Percentiles rank a stretch among this genome's conserved stretches.
Evolutionary conservation across 768 basidiomycete species (phyloP).

Genomic region (Russula abietina): DNA sequence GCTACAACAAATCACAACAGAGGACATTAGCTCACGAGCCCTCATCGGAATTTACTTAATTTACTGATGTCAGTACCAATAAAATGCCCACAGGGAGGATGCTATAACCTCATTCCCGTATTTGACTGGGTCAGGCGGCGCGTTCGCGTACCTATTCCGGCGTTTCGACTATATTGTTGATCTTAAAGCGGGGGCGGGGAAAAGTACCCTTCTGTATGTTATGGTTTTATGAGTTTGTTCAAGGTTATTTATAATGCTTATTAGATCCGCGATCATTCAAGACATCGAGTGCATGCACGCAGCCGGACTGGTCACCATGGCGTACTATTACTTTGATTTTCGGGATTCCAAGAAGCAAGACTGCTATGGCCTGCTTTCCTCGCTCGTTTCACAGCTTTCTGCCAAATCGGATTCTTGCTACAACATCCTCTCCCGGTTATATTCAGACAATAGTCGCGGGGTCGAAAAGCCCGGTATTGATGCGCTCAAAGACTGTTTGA

Average conservation of each 20-base stretch:
- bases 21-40: too few relatives aligned
- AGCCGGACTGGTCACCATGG: slow-evolving; percentile 2
- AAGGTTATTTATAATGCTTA: background rate
- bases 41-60: too few relatives aligned
- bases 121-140: slow-evolving; percentile 98
- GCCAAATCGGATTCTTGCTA: background rate
- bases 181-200: slow-evolving; percentile 5
- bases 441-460: background rate
- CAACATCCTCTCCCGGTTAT: background rate
- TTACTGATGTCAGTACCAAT: too few relatives aligned
- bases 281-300: background rate
- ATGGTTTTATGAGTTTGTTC: too few relatives aligned
- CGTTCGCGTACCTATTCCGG: too few relatives aligned
- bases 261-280: slow-evolving; percentile 7
- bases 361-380: slow-evolving; percentile 1
- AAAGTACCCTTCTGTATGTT: slow-evolving; percentile 8
- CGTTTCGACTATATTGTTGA: too few relatives aligned
- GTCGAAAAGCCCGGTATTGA: background rate
- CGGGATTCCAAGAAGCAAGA: slow-evolving; percentile 5
- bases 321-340: slow-evolving; percentile 14
- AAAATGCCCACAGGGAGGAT: slow-evolving; percentile 90
- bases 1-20: too few relatives aligned
- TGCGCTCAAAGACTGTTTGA: background rate
- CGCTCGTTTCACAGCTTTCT: slow-evolving; percentile 4
- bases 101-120: slow-evolving; percentile 94